Conservation (phyloP, 805 yeast species). For the Pichia manshurica region DNA sequence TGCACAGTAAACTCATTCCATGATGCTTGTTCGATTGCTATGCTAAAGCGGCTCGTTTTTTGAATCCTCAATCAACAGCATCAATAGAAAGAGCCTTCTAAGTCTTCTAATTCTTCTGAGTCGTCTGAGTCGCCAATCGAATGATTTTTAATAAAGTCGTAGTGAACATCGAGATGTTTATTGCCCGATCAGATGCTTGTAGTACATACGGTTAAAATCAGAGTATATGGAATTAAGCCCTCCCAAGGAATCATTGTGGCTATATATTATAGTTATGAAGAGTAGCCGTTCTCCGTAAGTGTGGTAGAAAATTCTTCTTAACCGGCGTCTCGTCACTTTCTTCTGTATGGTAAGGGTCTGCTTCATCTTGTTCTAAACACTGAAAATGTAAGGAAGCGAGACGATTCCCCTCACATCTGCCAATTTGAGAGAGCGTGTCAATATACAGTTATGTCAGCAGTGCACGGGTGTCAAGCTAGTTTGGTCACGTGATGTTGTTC, state of each 20-base stretch:
- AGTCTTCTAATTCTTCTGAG: too few relatives aligned
- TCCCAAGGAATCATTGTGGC: slow-evolving; percentile 59
- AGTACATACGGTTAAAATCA: slow-evolving; percentile 46
- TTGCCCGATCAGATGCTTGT: not conserved
- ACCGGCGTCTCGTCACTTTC: too few relatives aligned
- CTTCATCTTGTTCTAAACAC: not conserved
- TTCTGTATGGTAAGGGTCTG: too few relatives aligned
- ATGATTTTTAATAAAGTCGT: too few relatives aligned
- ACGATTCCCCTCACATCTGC: slow-evolving; percentile 4
- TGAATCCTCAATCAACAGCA: too few relatives aligned
- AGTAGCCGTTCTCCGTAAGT: not conserved
- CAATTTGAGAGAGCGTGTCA: slow-evolving; percentile 3
- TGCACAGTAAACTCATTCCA: too few relatives aligned
- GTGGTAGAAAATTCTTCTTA: not conserved
- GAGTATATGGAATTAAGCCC: slow-evolving; percentile 56
- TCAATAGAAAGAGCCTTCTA: too few relatives aligned
- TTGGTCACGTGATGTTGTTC: too few relatives aligned
- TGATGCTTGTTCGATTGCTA: too few relatives aligned
- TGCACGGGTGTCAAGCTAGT: not conserved
- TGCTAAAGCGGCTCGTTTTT: too few relatives aligned
- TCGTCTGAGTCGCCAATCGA: too few relatives aligned
- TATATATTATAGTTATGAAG: slow-evolving; percentile 1
- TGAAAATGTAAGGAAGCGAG: not conserved
- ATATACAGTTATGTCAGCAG: not conserved
- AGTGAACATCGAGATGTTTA: too few relatives aligned